Percentiles rank a stretch among this genome's conserved stretches.
These are phyloP conservation scores for Mollisia scopiformis DNA, from an alignment of 2,329 filamentous ascomycete species.

Conservation along the genomic window DNA sequence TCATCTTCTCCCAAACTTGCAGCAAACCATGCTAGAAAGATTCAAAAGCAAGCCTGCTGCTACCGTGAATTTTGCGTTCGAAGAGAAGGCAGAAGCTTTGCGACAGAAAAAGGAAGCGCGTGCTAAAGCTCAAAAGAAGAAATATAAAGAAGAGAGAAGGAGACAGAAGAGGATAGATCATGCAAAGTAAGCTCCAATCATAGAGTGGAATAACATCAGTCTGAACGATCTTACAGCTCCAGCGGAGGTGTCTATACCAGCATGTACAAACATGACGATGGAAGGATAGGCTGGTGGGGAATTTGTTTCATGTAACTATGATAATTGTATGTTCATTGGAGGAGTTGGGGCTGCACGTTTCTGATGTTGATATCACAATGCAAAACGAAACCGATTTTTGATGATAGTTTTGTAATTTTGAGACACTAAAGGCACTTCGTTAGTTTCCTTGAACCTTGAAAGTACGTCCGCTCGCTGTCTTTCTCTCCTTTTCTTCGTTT, in stretches of 20 bases:
- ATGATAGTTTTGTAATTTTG: not conserved
- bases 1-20: not conserved
- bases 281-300: conserved; percentile 14
- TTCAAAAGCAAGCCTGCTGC: not conserved
- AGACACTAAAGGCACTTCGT: conserved; percentile 2
- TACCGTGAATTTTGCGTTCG: conserved; percentile 1
- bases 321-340: not conserved
- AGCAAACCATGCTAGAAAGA: not conserved
- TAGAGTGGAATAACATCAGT: not conserved
- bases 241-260: conserved; percentile 14
- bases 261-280: conserved; percentile 17
- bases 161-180: conserved; percentile 11
- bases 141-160: conserved; percentile 12
- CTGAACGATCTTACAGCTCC: not conserved
- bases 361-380: not conserved
- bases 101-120: conserved; percentile 10
- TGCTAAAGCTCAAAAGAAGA: conserved; percentile 4
- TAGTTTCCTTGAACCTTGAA: conserved; percentile 59
- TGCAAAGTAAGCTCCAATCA: conserved; percentile 4
- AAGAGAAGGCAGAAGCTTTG: conserved; percentile 8
- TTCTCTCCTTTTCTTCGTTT: conserved; percentile 94
- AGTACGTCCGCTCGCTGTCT: conserved; percentile 94
- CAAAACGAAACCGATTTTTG: not conserved
- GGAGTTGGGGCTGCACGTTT: not conserved
- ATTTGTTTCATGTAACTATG: conserved; percentile 1